phyloP scores from a whole-genome alignment of 345 rosid species.

The Populus tremula region DNA sequence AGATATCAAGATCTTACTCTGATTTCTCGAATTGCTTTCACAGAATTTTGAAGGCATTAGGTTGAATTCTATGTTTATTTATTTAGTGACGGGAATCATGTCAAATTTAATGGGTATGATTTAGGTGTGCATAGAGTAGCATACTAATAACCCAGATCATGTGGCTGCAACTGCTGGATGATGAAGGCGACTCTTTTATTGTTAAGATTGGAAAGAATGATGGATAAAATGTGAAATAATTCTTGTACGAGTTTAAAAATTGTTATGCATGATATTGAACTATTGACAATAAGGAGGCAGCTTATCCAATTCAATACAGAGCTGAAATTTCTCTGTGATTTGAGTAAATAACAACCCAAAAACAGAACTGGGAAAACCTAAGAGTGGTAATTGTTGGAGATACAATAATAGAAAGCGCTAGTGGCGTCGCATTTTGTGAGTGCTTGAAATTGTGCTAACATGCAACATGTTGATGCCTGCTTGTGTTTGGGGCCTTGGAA shows the following conservation, averaged over 20 bases:
- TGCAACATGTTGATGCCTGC: neutral
- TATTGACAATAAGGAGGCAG: neutral
- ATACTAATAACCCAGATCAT: neutral
- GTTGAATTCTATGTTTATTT: neutral
- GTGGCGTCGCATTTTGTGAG: neutral
- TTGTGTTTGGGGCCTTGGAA: neutral
- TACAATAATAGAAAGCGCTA: neutral
- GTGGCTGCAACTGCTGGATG: neutral
- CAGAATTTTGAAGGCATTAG: neutral
- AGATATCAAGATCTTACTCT: no score
- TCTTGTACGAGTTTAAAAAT: neutral
- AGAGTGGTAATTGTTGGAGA: neutral
- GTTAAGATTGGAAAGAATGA: neutral
- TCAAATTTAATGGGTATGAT: neutral
- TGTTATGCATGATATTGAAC: neutral
- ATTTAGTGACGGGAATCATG: neutral
- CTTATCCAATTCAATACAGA: neutral
- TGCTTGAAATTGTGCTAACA: neutral
- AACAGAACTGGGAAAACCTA: neutral
- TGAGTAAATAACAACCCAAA: neutral
- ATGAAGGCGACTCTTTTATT: neutral
- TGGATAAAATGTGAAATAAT: neutral
- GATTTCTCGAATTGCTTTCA: no score
- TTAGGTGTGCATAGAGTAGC: neutral
- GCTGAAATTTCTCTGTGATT: neutral